Base-by-base conservation (phyloP, 306 rosid genomes). In the Fragaria nilgerrensis region DNA sequence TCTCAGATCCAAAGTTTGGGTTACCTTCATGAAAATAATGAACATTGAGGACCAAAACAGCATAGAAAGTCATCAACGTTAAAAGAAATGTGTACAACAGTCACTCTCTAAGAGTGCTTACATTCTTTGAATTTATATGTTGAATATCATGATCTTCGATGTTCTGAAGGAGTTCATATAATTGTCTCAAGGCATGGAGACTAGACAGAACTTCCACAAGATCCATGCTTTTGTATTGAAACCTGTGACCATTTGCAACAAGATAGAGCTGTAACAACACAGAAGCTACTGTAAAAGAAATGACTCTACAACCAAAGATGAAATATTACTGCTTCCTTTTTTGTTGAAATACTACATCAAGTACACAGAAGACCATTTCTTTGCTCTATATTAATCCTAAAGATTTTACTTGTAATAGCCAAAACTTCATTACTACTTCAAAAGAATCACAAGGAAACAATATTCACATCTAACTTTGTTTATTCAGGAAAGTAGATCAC, bases 1-100 rank as follows among this genome's bases (percentile, higher is more conserved):
- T 61, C 81, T 82, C 75, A 66, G 86, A 82, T 83, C 80, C 83
- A 89, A 81, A 75, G 41, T 70, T 8, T 69, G 70, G 39, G 39
- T 66, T 22, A 61, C 70, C 78, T 75, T 75, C 39, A 58, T 17
- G 55, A 75, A 75, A 2, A 61, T 44, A 45, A 29, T 32, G 68
- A 16, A 80, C 41, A 56, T 56, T 43, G 11, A 48, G 17, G 50
- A 56, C 65, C 14, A 74, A 48, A n/a, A 50, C 16, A 14, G 20
- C 44, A 71, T 48, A 37, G 39, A 73, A 39, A 39, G 55, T 23
- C 27, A 39, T 72, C 65, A 6, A 0, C n/a, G 9, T 22, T 2
- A 20, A 6, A 34, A 10, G 3, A 29, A 17, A 55, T n/a, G 61
- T 53, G 25, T 56, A 56, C 32, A 32, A 32, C 36, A 32, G 3